Evolutionary conservation across 371 early-diverging fungal species (phyloP), one percentile per base, ranked within the genome.

Genomic region (Mucor lusitanicus): DNA sequence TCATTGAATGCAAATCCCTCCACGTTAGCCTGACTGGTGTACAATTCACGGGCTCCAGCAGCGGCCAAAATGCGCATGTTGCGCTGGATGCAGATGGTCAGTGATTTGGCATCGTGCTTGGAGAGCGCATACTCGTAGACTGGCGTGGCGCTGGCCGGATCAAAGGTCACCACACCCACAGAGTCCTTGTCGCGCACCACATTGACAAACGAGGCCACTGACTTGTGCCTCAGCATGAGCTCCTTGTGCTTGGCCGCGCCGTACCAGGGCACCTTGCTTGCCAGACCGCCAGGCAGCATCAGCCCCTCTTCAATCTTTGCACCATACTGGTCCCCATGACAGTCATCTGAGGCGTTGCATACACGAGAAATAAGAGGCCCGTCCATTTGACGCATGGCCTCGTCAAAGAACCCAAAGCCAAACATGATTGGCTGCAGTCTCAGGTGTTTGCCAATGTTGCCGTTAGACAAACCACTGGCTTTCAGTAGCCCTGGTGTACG

Each of bases 181-280:
- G 81, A 77, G 63, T 91, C 90, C 53, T 85, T 82, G 69, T 92
- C 93, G 50, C 91, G 87, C 6, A 72, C 61, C n/a, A 92, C 76
- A 11, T 81, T 79, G 23, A 90, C 60, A 21, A 90, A 53, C 19
- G 84, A 78, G 8, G 74, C 63, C 11, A 79, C 74, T 33, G 83
- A 71, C 46, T 72, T 62, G 27, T 68, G 69, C 25, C 54, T 63
- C 19, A 87, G 27, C 87, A 92, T 86, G 0, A 72, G 27, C 9
- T 73, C 50, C 73, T 88, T 88, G 63, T 88, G 86, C 25, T 82
- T 67, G 4, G 65, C 71, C 6, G 85, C 77, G 5, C 72, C 76
- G 12, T 69, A 58, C 87, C 88, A 91, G 25, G 86, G 86, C 2
- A 74, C 9, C 21, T 58, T 63, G 2, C 64, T 19, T n/a, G 83